Percentiles rank a stretch among this genome's conserved stretches.
Evolutionary conservation across 345 rosid species (phyloP).

Genomic region (Pistacia atlantica): DNA sequence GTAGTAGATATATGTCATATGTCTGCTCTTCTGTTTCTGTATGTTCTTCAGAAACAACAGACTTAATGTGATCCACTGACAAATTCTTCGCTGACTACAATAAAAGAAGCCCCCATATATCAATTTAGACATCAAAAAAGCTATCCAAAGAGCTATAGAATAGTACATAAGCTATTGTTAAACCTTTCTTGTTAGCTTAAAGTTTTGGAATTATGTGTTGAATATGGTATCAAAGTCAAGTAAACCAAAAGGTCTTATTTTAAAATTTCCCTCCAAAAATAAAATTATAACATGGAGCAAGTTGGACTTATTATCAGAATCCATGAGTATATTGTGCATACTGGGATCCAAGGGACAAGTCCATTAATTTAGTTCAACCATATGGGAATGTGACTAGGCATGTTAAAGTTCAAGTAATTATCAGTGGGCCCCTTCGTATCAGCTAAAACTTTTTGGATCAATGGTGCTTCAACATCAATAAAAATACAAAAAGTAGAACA

Average conservation of each 20-base stretch:
- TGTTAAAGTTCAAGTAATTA: not conserved
- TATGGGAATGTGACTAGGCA: not conserved
- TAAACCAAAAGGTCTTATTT: not conserved
- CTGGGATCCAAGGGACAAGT: not conserved
- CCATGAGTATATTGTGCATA: not conserved
- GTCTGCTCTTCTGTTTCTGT: slow-evolving; percentile 80
- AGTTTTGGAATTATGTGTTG: too few species aligned
- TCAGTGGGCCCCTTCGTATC: not conserved
- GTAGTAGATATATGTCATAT: slow-evolving; percentile 95
- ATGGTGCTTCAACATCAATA: not conserved
- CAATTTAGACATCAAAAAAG: slow-evolving; percentile 20
- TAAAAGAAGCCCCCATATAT: slow-evolving; percentile 30
- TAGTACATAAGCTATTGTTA: too few species aligned
- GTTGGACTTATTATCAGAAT: not conserved
- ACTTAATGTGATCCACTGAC: slow-evolving; percentile 69
- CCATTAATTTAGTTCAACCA: not conserved
- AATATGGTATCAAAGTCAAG: not conserved
- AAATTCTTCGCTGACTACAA: slow-evolving; percentile 79
- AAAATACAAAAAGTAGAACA: not conserved
- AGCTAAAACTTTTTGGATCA: not conserved
- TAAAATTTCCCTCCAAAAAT: not conserved
- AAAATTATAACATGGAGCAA: too few species aligned
- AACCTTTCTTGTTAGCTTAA: not conserved
- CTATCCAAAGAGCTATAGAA: not conserved
- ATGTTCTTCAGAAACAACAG: slow-evolving; percentile 63